Evolutionary conservation across 352 stramenopile genomes (phyloP), one percentile per base, ranked within the genome.

Genomic region (Elongisporangium undulatum): DNA sequence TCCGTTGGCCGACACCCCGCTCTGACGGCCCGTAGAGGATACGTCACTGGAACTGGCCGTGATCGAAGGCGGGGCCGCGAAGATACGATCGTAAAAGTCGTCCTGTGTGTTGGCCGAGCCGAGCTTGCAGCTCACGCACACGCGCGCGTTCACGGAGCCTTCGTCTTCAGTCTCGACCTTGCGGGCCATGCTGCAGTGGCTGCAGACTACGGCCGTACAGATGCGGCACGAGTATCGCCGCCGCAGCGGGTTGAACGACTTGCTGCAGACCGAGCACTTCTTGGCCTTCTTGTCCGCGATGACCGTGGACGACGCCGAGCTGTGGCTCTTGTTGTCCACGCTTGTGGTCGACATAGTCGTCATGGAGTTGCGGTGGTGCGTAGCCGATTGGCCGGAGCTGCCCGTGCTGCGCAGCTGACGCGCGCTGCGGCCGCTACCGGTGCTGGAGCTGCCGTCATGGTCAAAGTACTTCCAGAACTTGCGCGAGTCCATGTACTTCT

Each of bases 391-490:
- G 34, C 50, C 19, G 48, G 49, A 74, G 61, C 69, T 72, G 20
- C 60, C 63, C 15, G 65, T 74, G 50, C 63, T 76, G 49, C 69
- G 62, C 56, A 62, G 62, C 56, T 62, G 58, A 38, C 65, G 61
- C n/a, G 55, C 63, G 19, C 64, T 67, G 12, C 65, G 24, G 8
- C 54, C 41, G 41, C 56, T 38, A 19, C 24, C 49, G 1, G 56
- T 24, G 23, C 49, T 51, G 56, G 52, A 62, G 56, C 56, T 62
- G 19, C 48, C 56, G 15, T 55, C 49, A 9, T 55, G 56, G 54
- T 85, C 77, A 66, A 92, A 81, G 65, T 79, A 90, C 55, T 85
- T 88, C 86, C 86, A 93, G 59, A 90, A 93, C 56, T 85, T 87
- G 45, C 82, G 75, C 17, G 80, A 78, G 61, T 95, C 86, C 66